phyloP scores from a whole-genome alignment of 306 rosid species.

The Acacia melanoxylon region DNA sequence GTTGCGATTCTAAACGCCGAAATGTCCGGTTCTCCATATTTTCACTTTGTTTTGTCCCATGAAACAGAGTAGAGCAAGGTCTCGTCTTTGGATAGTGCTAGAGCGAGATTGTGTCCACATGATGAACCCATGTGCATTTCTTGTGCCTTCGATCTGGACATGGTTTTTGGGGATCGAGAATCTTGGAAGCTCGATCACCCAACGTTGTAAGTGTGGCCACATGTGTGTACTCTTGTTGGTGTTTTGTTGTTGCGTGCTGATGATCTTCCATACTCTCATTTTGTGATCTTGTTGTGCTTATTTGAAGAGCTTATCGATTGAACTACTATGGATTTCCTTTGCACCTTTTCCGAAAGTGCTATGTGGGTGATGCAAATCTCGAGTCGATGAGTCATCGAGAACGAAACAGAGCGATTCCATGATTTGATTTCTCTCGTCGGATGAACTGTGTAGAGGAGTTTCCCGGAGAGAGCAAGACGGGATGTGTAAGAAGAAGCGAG shows the following conservation, averaged over 20 bases:
- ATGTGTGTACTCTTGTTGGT: conserved; percentile 50
- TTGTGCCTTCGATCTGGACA: conserved; percentile 79
- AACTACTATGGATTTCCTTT: conserved; percentile 62
- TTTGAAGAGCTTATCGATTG: conserved; percentile 66
- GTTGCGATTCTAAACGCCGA: conserved; percentile 72
- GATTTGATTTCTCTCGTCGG: conserved; percentile 69
- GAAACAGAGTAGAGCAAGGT: conserved; percentile 77
- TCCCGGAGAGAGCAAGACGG: conserved; percentile 56
- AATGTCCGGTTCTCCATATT: conserved; percentile 75
- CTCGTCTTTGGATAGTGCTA: conserved; percentile 70
- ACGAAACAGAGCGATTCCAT: conserved; percentile 44
- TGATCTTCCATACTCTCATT: conserved; percentile 82
- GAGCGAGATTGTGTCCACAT: conserved; percentile 85
- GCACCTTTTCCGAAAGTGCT: conserved; percentile 75
- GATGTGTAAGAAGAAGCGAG: conserved; percentile 64
- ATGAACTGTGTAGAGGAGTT: conserved; percentile 72
- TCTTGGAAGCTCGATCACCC: conserved; percentile 58
- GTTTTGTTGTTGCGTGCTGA: conserved; percentile 20
- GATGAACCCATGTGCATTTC: conserved; percentile 87
- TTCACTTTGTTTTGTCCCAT: conserved; percentile 93
- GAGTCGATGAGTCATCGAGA: conserved; percentile 13
- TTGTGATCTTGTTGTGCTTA: conserved; percentile 94
- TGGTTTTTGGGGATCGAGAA: conserved; percentile 65
- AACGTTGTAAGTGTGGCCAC: conserved; percentile 83
- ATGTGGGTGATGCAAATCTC: conserved; percentile 27